phyloP scores from a whole-genome alignment of 257 asterid genomes.

The Solanum chilense region DNA sequence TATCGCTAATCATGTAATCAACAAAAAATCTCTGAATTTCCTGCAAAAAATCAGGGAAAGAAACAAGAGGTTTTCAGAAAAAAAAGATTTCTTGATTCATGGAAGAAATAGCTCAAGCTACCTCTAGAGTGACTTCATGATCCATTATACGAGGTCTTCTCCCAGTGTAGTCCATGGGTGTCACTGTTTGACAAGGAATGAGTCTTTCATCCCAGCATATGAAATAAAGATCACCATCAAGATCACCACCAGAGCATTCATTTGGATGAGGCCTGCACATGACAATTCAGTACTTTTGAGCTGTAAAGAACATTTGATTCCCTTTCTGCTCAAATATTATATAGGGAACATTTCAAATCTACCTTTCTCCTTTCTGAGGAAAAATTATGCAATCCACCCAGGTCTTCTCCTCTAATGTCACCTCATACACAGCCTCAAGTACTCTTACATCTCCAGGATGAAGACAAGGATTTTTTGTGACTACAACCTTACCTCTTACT shows the following conservation, averaged over 20 bases:
- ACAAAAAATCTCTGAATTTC: slow-evolving; percentile 86
- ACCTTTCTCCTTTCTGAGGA: slow-evolving; percentile 91
- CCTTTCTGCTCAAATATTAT: neutral
- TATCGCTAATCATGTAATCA: slow-evolving; percentile 76
- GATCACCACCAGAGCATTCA: slow-evolving; percentile 99
- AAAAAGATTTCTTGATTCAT: neutral
- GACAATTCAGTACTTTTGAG: neutral
- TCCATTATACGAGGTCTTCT: slow-evolving; percentile 74
- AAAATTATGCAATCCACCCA: slow-evolving; percentile 72
- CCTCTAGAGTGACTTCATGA: slow-evolving; percentile 81
- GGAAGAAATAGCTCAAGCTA: slow-evolving; percentile 13
- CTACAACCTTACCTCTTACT: slow-evolving; percentile 68
- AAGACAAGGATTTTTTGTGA: slow-evolving; percentile 91
- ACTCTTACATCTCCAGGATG: slow-evolving; percentile 95
- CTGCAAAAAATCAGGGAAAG: slow-evolving; percentile 27
- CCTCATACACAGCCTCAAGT: slow-evolving; percentile 75
- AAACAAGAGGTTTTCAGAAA: neutral
- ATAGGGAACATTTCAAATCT: neutral
- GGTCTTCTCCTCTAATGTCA: slow-evolving; percentile 38
- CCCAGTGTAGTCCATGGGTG: slow-evolving; percentile 94
- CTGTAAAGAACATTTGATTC: neutral
- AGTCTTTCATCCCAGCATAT: slow-evolving; percentile 82
- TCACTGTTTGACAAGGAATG: slow-evolving; percentile 53
- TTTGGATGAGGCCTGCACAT: slow-evolving; percentile 90
- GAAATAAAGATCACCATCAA: slow-evolving; percentile 88